Evolutionary conservation across 495 filamentous ascomycete species (phyloP), one percentile per base, ranked within the genome.

Genomic region (Aspergillus coremiiformis): DNA sequence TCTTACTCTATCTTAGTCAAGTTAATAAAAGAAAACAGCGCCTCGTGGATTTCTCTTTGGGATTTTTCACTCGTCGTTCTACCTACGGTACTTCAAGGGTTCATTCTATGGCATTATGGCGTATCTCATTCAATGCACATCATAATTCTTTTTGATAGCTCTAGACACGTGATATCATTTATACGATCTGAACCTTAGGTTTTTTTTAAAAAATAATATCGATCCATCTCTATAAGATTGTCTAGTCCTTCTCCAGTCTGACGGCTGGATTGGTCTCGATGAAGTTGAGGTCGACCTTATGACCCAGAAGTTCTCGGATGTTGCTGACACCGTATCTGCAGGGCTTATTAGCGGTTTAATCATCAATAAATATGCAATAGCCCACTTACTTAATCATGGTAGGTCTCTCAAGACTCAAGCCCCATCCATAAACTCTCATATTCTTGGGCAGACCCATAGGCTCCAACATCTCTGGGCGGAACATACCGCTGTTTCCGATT

Each of bases 401-500:
- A 42, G 93, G 93, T 61, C 93, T 72, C 78, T 96, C 92, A 66
- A 96, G 68, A 74, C 82, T 87, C 67, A 96, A 71, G 20, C 91
- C 91, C 82, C 86, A 96, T 26, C 90, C 90, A 70, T 93, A 96
- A 2, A 95, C 89, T 52, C 82, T 66, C 83, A 96, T 80, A 65
- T 90, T 81, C 74, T 84, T 87, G 17, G 91, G 90, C 56, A 96
- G 67, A 37, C 90, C 90, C 86, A 94, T 91, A 3, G 85, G 77
- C 69, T 90, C 83, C 61, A 98, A 66, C 90, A 96, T 95, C 72
- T 96, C 93, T 20, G 93, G 90, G 51, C 93, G 76, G 82, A 98
- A 98, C 89, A 96, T 96, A 52, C 93, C 92, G 59, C 85, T 90
- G 70, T 98, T 98, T 27, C 93, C 93, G 68, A 98, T 98, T 71